Conservation (phyloP, 495 filamentous ascomycete genomes). For the Trichocladium uniseriatum region DNA sequence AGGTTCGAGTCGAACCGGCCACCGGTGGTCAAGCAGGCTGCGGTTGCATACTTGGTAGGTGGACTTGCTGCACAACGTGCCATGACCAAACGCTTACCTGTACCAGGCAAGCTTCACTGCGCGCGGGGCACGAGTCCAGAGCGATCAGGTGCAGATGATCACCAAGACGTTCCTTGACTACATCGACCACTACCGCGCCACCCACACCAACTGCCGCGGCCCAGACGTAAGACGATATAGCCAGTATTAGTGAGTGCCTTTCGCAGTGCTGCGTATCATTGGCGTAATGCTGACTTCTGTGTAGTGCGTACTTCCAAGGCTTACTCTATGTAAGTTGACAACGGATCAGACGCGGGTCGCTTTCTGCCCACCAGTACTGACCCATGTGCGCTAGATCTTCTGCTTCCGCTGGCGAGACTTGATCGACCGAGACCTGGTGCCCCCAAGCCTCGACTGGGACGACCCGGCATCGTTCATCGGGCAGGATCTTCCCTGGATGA, state of each 20-base stretch:
- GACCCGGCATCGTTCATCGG: constrained; percentile 47
- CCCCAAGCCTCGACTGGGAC: constrained; percentile 42
- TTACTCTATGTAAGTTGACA: constrained; percentile 18
- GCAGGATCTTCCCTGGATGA: constrained; percentile 63
- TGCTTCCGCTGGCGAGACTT: constrained; percentile 97
- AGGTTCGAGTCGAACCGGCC: constrained; percentile 47
- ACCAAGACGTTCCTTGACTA: constrained; percentile 66
- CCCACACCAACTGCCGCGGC: constrained; percentile 58
- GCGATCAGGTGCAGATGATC: constrained; percentile 65
- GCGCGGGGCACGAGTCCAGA: constrained; percentile 67
- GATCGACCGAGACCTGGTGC: constrained; percentile 41
- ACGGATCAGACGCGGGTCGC: constrained; percentile 31
- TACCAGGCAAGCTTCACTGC: constrained; percentile 67
- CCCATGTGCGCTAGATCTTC: constrained; percentile 61
- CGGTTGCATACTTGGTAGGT: constrained; percentile 71
- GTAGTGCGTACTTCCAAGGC: constrained; percentile 16
- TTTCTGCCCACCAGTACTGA: neutral
- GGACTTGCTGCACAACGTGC: neutral
- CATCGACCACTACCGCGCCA: constrained; percentile 52
- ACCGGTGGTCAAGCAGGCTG: constrained; percentile 63
- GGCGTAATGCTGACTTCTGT: neutral
- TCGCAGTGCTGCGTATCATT: neutral
- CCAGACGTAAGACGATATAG: constrained; percentile 77
- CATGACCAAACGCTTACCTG: neutral
- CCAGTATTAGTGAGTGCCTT: constrained; percentile 55